Evolutionary conservation across 2,329 filamentous ascomycete species (phyloP).

Genomic region (Claviceps capensis): DNA sequence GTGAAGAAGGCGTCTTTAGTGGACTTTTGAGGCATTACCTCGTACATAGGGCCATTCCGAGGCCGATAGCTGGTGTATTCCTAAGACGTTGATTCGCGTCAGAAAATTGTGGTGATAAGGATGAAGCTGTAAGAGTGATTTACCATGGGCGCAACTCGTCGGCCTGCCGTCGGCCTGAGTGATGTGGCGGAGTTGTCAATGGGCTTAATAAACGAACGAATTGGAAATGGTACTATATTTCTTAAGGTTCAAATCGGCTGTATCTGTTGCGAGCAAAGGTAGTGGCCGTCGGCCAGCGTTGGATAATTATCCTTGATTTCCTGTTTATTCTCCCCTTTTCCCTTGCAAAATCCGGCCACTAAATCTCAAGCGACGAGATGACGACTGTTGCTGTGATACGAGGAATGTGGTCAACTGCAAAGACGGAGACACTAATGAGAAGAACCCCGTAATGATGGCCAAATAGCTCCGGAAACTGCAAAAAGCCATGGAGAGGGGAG

Average conservation of each 20-base stretch:
- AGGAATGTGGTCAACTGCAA: conserved; percentile 1
- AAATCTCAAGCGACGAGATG: neutral
- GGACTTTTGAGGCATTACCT: conserved; percentile 39
- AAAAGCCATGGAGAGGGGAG: conserved; percentile 16
- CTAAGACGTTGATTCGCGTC: conserved; percentile 11
- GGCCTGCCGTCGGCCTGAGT: neutral
- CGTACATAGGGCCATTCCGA: conserved; percentile 25
- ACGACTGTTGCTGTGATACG: conserved; percentile 14
- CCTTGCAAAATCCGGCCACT: neutral
- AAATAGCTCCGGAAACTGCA: conserved; percentile 24
- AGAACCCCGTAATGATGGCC: conserved; percentile 19
- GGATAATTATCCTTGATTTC: conserved; percentile 11
- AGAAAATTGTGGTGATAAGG: neutral
- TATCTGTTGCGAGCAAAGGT: neutral
- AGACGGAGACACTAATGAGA: conserved; percentile 6
- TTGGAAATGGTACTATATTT: neutral
- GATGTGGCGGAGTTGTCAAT: neutral
- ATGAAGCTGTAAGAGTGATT: neutral
- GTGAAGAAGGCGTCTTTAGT: conserved; percentile 48
- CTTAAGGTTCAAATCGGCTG: neutral
- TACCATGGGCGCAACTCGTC: conserved; percentile 2
- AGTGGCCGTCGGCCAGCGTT: conserved; percentile 25
- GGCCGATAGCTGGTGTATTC: conserved; percentile 22
- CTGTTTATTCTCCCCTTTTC: neutral
- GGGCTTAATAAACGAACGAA: neutral